These are phyloP conservation scores for Deinandra increscens DNA, from an alignment of 129 eudicot genomes.

Conservation along the genomic window DNA sequence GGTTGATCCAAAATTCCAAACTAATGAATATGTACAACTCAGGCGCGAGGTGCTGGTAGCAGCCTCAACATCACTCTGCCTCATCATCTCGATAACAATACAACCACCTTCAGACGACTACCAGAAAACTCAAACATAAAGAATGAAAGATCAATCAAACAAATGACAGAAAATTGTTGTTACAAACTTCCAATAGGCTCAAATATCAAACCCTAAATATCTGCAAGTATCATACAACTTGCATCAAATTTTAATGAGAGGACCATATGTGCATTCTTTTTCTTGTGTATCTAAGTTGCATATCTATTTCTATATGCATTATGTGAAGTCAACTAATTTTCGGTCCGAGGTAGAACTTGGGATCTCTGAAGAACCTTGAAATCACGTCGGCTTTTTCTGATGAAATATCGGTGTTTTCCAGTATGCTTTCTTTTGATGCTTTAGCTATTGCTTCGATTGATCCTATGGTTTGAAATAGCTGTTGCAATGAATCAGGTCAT, in stretches of 20 bases:
- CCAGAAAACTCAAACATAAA: background rate
- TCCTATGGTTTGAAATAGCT: conserved; percentile 87
- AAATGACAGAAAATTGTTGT: background rate
- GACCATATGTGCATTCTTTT: background rate
- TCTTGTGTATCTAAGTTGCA: background rate
- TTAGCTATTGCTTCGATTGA: conserved; percentile 94
- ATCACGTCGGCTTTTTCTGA: conserved; percentile 79
- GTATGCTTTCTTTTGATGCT: conserved; percentile 69
- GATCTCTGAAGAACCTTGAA: conserved; percentile 72
- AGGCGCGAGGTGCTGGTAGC: no score
- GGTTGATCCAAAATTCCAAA: no score
- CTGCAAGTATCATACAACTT: background rate
- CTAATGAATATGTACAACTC: no score
- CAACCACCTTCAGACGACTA: background rate
- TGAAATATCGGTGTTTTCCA: conserved; percentile 81
- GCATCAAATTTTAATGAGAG: background rate
- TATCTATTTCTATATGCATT: background rate
- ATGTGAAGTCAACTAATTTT: conserved; percentile 39
- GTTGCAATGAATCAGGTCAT: conserved; percentile 26
- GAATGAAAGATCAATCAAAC: background rate
- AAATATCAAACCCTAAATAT: background rate
- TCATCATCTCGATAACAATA: background rate
- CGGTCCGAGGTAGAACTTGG: conserved; percentile 71
- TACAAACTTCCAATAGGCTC: background rate
- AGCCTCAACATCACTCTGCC: no score